These are phyloP conservation scores for Aphanomyces stellatus DNA, from an alignment of 352 stramenopile species.

Conservation along the genomic window DNA sequence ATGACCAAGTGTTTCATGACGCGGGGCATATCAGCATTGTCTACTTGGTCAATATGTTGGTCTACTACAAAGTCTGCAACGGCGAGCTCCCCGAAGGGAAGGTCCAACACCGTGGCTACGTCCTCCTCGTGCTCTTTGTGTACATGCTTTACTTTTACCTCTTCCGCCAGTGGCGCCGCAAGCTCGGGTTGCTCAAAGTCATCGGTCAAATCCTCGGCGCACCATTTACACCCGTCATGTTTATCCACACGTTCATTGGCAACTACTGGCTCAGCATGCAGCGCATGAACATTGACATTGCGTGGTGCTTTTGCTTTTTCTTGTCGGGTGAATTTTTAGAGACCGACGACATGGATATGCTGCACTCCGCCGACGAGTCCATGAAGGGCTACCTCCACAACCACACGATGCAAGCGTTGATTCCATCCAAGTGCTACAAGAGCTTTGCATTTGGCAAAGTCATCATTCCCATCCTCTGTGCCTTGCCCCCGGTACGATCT, in stretches of 20 bases:
- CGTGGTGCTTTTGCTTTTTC: constrained; percentile 95
- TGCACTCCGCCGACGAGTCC: constrained; percentile 28
- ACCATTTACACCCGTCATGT: constrained; percentile 89
- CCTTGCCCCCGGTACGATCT: constrained; percentile 73
- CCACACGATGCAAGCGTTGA: constrained; percentile 19
- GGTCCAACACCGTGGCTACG: constrained; percentile 79
- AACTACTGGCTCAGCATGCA: constrained; percentile 81
- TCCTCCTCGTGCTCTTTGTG: constrained; percentile 87
- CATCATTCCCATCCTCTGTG: constrained; percentile 91
- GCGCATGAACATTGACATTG: constrained; percentile 79
- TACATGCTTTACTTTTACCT: constrained; percentile 92
- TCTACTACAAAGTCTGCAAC: constrained; percentile 96
- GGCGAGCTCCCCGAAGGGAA: constrained; percentile 58
- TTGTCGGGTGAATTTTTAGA: constrained; percentile 88
- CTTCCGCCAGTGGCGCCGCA: constrained; percentile 74
- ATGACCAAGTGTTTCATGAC: constrained; percentile 91
- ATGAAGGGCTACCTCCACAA: constrained; percentile 34
- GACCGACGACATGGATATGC: constrained; percentile 21
- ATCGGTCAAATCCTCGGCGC: constrained; percentile 86
- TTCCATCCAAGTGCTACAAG: constrained; percentile 21
- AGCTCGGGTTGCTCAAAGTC: constrained; percentile 79
- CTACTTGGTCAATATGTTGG: constrained; percentile 90
- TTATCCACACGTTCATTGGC: constrained; percentile 90
- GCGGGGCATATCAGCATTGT: constrained; percentile 95
- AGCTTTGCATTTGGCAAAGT: constrained; percentile 92